Base-by-base conservation (phyloP, 306 rosid species). In the Vicia sativa region DNA sequence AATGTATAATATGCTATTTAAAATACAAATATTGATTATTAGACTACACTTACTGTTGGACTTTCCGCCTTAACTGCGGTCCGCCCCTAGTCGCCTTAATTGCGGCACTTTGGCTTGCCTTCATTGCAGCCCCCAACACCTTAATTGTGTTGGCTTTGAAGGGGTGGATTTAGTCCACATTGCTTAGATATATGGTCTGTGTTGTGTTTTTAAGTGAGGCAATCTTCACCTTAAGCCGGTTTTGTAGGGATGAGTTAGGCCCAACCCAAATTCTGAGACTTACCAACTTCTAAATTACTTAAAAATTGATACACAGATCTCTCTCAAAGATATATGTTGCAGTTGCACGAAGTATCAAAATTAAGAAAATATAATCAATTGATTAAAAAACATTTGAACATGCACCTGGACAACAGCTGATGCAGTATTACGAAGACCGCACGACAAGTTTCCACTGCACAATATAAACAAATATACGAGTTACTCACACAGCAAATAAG, bases 391-490 rank as follows among this genome's bases (percentile, higher is more conserved):
- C 11, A 29, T 74, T 78, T 73, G 68, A 14, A 41, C 68, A 80
- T 62, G 72, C 81, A 92, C 98, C 91, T 74, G 61, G 67, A 87
- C 38, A 58, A 81, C 38, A 26, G 96, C 89, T 18, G 96, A 84
- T 59, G 81, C 72, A 53, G 96, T 84, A 82, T 84, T 92, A 41
- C 96, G 91, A 65, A 92, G 96, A 71, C 96, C 98, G 70, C 65
- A 77, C 31, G 96, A 86, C 75, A 77, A 46, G 79, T 87, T 85
- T 71, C 98, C 98, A 83, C 98, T 92, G 67, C 83, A 80, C 34
- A 57, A 62, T 55, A 62, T n/a, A 61, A 43, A 69, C 38, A 68
- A 66, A 16, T 28, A 73, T 31, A 64, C 57, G 56, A 35, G 45
- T 54, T 65, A 73, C 62, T 19, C 50, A 56, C 11, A 8, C 44